phyloP scores from a whole-genome alignment of 768 basidiomycete genomes.

The Lactarius hengduanensis region DNA sequence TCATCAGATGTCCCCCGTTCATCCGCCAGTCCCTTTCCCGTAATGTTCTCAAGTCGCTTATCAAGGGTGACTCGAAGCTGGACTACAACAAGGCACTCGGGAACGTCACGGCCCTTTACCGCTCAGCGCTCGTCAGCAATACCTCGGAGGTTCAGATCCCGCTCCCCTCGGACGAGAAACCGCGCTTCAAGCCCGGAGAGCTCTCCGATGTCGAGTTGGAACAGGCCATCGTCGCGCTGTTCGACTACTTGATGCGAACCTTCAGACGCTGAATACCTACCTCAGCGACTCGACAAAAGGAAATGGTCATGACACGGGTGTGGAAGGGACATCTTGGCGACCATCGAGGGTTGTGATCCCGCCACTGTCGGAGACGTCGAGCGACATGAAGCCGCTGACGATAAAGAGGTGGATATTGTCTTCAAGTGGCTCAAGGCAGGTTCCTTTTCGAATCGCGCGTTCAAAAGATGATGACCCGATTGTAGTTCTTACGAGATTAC shows the following conservation, averaged over 20 bases:
- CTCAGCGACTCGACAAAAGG: conserved; percentile 80
- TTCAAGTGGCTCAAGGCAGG: conserved; percentile 95
- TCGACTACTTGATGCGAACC: conserved; percentile 94
- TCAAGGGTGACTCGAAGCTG: conserved; percentile 62
- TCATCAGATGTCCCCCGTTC: conserved; percentile 86
- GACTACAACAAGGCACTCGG: conserved; percentile 92
- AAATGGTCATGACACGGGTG: conserved; percentile 87
- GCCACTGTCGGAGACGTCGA: conserved; percentile 77
- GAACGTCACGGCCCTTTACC: conserved; percentile 76
- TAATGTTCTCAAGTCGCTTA: conserved; percentile 67
- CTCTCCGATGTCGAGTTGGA: conserved; percentile 94
- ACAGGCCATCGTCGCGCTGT: conserved; percentile 83
- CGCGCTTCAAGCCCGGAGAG: conserved; percentile 73
- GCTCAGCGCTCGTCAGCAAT: conserved; percentile 67
- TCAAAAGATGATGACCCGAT: conserved; percentile 13
- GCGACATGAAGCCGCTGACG: conserved; percentile 87
- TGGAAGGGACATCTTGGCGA: conserved; percentile 94
- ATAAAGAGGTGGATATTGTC: conserved; percentile 98
- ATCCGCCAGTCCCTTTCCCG: conserved; percentile 85
- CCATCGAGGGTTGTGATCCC: conserved; percentile 89
- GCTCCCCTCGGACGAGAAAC: conserved; percentile 69
- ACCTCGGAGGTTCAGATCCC: conserved; percentile 75
- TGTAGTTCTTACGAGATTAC: conserved; percentile 88
- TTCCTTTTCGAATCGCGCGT: conserved; percentile 5
- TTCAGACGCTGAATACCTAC: conserved; percentile 87